Base-by-base conservation (phyloP, 2,329 filamentous ascomycete species). In the Colletotrichum brevisporum region DNA sequence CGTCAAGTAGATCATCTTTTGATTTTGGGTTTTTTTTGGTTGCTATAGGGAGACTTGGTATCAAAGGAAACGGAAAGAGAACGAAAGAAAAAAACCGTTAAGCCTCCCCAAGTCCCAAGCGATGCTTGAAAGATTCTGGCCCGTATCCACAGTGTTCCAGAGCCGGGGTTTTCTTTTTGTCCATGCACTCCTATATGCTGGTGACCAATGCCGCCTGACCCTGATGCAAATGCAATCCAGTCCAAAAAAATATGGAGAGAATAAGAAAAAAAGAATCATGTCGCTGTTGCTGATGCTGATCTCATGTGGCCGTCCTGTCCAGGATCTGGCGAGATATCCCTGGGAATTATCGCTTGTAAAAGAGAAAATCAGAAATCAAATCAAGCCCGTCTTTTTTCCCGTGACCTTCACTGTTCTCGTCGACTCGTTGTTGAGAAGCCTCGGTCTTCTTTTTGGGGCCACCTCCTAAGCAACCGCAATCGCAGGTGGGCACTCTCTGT, bases 401-500 rank as follows among this genome's bases (percentile, higher is more conserved):
- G 10, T 31, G 51, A 24, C 51, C 24, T 60, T 60, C 26, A 51
- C 50, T 51, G 41, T 51, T 48, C 51, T 65, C 47, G 48, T 65
- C 21, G 54, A 65, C 43, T n/a, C 48, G n/a, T 50, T 54, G 53
- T 58, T 24, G 27, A 54, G 27, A 31, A 51, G 62, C 51, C 12
- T 21, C 10, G 31, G 43, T 36, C 55, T 36, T 12, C 18, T 27
- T 41, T 59, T 21, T 41, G 45, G 16, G 13, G 43, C 54, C 55
- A 18, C 55, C 27, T 45, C 45, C 61, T 71, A 72, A n/a, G 64
- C 68, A 47, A 71, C 69, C 39, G 68, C 64, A 31, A 72, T 75
- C 39, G 73, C 73, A 5, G 71, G 79, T 63, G 75, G 79, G 75
- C 76, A 82, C 76, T 84, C 82, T 71, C 78, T 78, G 73, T 89